Conservation (phyloP, 495 filamentous ascomycete species). For the Rhypophila decipiens region DNA sequence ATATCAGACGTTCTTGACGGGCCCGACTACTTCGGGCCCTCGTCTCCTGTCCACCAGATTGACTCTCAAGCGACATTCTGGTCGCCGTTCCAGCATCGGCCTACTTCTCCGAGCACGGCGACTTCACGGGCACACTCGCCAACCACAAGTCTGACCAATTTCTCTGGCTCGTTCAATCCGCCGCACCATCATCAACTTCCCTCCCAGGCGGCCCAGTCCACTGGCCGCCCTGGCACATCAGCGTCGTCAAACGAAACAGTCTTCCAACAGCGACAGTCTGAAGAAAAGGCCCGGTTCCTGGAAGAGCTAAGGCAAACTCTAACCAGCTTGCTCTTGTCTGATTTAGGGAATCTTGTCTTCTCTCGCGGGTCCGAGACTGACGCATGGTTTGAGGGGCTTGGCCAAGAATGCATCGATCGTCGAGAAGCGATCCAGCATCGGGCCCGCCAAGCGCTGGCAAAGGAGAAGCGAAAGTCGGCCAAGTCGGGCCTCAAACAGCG, state of each 20-base stretch:
- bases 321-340: conserved; percentile 80
- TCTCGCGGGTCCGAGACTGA: conserved; percentile 88
- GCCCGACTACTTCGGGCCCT: conserved; percentile 60
- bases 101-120: conserved; percentile 55
- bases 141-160: conserved; percentile 46
- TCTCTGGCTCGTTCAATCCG: conserved; percentile 38
- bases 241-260: conserved; percentile 56
- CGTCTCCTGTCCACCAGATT: conserved; percentile 63
- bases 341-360: conserved; percentile 80
- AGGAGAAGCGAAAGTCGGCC: conserved; percentile 41
- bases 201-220: conserved; percentile 34
- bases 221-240: conserved; percentile 44
- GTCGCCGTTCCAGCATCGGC: conserved; percentile 68
- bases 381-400: conserved; percentile 74
- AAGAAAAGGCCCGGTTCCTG: conserved; percentile 60
- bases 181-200: conserved; percentile 33
- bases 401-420: conserved; percentile 69
- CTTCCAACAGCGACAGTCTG: conserved; percentile 45
- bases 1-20: conserved; percentile 61
- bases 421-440: conserved; percentile 58
- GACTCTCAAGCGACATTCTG: conserved; percentile 81
- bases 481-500: conserved; percentile 37
- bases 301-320: conserved; percentile 70
- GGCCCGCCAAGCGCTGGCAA: conserved; percentile 28
- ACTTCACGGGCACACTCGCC: conserved; percentile 50